phyloP scores from a whole-genome alignment of 345 rosid genomes.

The Eutrema yunnanense region DNA sequence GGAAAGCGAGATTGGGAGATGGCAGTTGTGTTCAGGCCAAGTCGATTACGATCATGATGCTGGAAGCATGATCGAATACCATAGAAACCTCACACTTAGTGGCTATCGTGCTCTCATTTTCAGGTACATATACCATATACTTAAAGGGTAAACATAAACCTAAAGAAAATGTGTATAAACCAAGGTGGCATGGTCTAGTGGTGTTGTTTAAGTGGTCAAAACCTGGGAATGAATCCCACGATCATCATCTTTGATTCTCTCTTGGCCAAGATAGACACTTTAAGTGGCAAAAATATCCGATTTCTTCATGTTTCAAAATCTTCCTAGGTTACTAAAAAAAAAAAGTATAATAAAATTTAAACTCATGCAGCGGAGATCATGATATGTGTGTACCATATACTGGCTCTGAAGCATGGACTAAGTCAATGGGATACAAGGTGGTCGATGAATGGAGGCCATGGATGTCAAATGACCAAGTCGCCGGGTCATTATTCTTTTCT shows the following conservation, averaged over 20 bases:
- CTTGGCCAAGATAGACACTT: neutral
- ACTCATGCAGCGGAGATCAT: constrained; percentile 64
- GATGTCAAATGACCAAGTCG: constrained; percentile 53
- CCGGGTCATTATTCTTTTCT: constrained; percentile 44
- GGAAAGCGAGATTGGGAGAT: constrained; percentile 42
- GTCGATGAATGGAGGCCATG: constrained; percentile 84
- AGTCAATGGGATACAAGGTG: constrained; percentile 58
- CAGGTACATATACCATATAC: constrained; percentile 40
- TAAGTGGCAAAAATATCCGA: too few species aligned
- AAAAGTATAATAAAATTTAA: neutral
- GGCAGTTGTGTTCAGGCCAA: constrained; percentile 48
- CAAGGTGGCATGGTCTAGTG: neutral
- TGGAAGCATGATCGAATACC: constrained; percentile 82
- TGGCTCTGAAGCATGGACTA: constrained; percentile 83
- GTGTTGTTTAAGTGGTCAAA: neutral
- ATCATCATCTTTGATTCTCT: neutral
- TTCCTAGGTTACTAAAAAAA: neutral
- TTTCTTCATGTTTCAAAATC: neutral
- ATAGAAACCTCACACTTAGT: constrained; percentile 67
- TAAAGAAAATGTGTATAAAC: neutral
- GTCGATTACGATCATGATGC: constrained; percentile 36
- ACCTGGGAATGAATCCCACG: too few species aligned
- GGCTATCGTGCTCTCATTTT: constrained; percentile 76
- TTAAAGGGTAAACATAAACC: neutral
- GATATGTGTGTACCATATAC: constrained; percentile 91